Conservation (phyloP, 305 asterid species). For the Fraxinus velutina region DNA sequence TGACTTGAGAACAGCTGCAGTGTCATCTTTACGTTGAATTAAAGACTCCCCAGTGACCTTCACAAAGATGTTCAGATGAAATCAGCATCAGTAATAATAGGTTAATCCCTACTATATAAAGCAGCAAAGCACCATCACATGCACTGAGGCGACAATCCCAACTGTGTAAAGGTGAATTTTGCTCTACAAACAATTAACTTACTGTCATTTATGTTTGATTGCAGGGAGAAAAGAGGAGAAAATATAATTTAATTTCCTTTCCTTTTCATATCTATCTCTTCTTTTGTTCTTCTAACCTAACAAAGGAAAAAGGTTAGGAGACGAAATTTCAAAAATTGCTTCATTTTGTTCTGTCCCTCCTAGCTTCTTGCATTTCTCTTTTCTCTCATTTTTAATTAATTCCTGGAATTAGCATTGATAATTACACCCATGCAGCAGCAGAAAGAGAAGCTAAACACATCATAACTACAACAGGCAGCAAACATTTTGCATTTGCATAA, state of each 20-base stretch:
- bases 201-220: background rate
- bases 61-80: constrained; percentile 16
- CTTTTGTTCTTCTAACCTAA: background rate
- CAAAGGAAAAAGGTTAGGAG: background rate
- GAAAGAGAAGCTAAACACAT: background rate
- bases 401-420: background rate
- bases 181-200: background rate
- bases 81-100: constrained; percentile 22
- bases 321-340: background rate
- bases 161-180: background rate
- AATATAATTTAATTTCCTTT: background rate
- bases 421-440: background rate
- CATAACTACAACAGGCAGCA: background rate
- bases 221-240: background rate
- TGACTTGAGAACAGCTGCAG: constrained; percentile 76
- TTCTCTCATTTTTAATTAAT: background rate
- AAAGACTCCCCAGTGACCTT: constrained; percentile 89
- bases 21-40: constrained; percentile 85
- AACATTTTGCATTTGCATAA: constrained; percentile 1
- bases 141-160: background rate
- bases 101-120: background rate
- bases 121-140: background rate
- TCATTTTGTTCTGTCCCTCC: background rate
- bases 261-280: background rate
- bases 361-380: background rate